phyloP scores from a whole-genome alignment of 2,329 filamentous ascomycete genomes.

The Pseudogymnoascus sp. region DNA sequence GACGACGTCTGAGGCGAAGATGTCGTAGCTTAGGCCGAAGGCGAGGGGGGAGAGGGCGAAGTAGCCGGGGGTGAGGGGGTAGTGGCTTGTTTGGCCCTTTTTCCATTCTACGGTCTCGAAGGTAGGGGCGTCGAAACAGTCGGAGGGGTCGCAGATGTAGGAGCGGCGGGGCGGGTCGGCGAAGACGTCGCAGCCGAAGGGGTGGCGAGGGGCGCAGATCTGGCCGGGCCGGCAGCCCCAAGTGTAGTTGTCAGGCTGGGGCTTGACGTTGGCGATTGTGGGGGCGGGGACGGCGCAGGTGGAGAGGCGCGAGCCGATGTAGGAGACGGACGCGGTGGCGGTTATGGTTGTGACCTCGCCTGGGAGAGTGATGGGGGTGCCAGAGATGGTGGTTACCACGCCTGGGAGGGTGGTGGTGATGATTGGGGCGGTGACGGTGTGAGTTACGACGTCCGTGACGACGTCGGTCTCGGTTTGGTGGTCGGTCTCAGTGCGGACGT shows the following conservation, averaged over 20 bases:
- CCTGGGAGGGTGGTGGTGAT: slow-evolving; percentile 12
- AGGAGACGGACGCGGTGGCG: slow-evolving; percentile 2
- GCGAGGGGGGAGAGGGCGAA: slow-evolving; percentile 55
- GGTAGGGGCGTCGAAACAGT: slow-evolving; percentile 30
- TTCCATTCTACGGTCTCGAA: slow-evolving; percentile 33
- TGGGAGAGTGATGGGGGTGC: too few relatives aligned
- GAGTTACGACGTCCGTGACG: slow-evolving; percentile 9
- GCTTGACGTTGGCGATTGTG: neutral
- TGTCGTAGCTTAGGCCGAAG: slow-evolving; percentile 55
- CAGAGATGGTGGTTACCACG: slow-evolving; percentile 3
- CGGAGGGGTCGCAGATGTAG: slow-evolving; percentile 32
- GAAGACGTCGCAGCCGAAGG: slow-evolving; percentile 32
- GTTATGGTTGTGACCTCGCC: too few relatives aligned
- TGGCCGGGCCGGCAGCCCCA: slow-evolving; percentile 37
- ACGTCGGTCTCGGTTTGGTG: too few relatives aligned
- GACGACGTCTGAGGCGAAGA: slow-evolving; percentile 43
- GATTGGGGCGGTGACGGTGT: neutral
- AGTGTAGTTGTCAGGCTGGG: slow-evolving; percentile 20
- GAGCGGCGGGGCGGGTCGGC: slow-evolving; percentile 30
- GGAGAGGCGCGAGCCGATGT: neutral
- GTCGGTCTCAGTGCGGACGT: neutral
- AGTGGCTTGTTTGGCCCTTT: slow-evolving; percentile 39
- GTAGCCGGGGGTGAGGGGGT: slow-evolving; percentile 45
- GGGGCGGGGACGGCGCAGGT: neutral
- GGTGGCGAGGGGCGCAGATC: slow-evolving; percentile 32